Evolutionary conservation across 106 monocot species (phyloP), one percentile per base, ranked within the genome.

Genomic region (Hemerocallis citrina): DNA sequence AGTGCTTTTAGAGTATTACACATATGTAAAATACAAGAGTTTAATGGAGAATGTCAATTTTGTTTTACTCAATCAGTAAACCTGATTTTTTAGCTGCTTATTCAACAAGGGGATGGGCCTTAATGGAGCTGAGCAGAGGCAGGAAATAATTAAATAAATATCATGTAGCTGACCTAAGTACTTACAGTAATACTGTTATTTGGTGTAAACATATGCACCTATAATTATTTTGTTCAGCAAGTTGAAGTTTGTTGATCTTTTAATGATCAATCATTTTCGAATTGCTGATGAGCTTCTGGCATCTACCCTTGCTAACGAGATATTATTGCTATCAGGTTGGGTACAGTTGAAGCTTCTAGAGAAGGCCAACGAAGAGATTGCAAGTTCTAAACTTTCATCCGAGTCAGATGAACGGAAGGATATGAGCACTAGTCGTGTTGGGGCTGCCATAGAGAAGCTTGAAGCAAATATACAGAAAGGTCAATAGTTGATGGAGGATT

Each of bases 361-460:
- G 61, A 84, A 63, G 73, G 79, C 78, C 42, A 76, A 78, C 55
- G 57, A 76, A 63, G 81, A 75, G 33, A 73, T 63, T 21, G 36
- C 30, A 39, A 58, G 11, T 25, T 30, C 31, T 54, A 32, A 54
- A 54, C n/a, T 54, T 16, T n/a, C 54, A 54, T 58, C 55, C 19
- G 41, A 71, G 11, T 71, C 67, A 38, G 59, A n/a, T 40, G 68
- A 28, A 50, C 63, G 58, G 36, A 61, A 4, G 7, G 67, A 57
- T 40, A 63, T 64, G 20, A 80, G 76, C 55, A 61, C 74, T 52
- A 49, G 6, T 24, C 24, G 49, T 31, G 93, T 93, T 45, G 89
- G 85, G 41, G 81, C 85, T 64, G 89, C 93, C n/a, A 93, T 93
- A 41, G 80, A 85, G 48, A 79, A 77, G 62, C 82, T 93, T 47